A percentile compares a stretch with the other conserved stretches of the same genome.
Evolutionary conservation across 2,329 filamentous ascomycete genomes (phyloP).

Genomic region (Fonsecaea multimorphosa): DNA sequence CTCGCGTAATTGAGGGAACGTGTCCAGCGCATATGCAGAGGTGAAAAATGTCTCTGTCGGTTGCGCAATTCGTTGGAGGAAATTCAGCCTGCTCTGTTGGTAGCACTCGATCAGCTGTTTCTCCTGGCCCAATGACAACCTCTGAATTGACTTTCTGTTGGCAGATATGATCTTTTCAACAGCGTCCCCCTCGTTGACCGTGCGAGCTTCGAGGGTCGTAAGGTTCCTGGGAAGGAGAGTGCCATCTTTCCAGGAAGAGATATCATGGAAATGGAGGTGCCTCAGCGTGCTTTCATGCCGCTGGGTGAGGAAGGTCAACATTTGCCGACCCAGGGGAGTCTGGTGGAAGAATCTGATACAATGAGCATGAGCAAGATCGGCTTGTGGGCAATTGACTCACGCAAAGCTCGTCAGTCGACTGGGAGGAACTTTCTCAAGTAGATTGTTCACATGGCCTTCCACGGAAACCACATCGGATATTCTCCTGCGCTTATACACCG

Average conservation of each 20-base stretch:
- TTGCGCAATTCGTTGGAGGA: conserved; percentile 30
- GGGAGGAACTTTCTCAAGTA: conserved; percentile 32
- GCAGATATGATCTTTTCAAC: conserved; percentile 34
- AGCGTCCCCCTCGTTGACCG: conserved; percentile 34
- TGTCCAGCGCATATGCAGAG: conserved; percentile 26
- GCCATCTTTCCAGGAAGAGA: conserved; percentile 17
- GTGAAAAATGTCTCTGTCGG: conserved; percentile 31
- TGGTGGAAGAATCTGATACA: conserved; percentile 32
- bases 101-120: conserved; percentile 37
- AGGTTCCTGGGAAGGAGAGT: conserved; percentile 29
- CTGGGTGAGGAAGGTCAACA: conserved; percentile 24
- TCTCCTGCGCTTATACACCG: conserved; percentile 23
- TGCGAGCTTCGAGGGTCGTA: conserved; percentile 35
- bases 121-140: conserved; percentile 38
- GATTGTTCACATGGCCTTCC: conserved; percentile 22
- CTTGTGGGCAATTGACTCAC: conserved; percentile 21
- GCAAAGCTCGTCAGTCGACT: conserved; percentile 30
- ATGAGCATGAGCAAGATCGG: background rate
- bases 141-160: conserved; percentile 33
- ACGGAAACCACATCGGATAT: conserved; percentile 22
- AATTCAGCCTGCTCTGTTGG: conserved; percentile 21
- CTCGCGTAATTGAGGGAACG: conserved; percentile 33
- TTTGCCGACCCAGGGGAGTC: conserved; percentile 20
- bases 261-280: conserved; percentile 34
- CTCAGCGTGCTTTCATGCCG: conserved; percentile 30